A percentile compares a stretch with the other conserved stretches of the same genome.
Conservation (phyloP, 176 grass and related monocot species). For the Rhynchospora tenuis region DNA sequence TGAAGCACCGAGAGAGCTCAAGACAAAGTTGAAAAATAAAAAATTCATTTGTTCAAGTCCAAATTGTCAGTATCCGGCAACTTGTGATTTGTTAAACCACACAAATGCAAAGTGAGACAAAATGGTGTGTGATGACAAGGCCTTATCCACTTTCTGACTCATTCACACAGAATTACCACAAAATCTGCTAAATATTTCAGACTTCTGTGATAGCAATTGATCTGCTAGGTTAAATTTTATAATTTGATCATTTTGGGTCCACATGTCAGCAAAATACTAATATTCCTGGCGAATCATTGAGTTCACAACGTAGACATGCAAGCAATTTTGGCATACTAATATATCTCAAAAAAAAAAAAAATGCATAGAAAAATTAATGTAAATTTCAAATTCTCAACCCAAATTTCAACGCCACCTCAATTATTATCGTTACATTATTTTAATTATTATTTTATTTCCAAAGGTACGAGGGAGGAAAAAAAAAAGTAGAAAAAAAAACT, state of each 20-base stretch:
- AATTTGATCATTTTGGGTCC: too few relatives aligned
- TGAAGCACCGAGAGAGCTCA: background rate
- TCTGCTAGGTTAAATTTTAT: too few relatives aligned
- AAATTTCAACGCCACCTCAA: conserved; percentile 13
- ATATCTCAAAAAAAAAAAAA: background rate
- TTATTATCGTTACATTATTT: background rate
- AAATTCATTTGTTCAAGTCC: background rate
- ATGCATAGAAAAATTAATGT: background rate
- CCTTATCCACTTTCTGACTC: background rate
- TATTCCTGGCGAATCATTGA: background rate
- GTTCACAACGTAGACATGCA: background rate
- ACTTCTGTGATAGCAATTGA: background rate
- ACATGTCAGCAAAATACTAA: too few relatives aligned
- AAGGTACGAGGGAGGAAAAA: background rate
- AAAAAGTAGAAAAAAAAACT: background rate
- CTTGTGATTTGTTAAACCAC: conserved; percentile 16
- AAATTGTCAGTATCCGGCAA: conserved; percentile 20
- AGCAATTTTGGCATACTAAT: background rate
- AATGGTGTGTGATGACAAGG: background rate
- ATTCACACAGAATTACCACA: background rate
- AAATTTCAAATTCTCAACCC: background rate
- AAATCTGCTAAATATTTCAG: background rate
- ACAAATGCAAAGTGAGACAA: conserved; percentile 6
- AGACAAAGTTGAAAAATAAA: background rate
- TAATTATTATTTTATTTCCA: background rate